Conservation (phyloP, 345 rosid species). For the Hibiscus syriacus region DNA sequence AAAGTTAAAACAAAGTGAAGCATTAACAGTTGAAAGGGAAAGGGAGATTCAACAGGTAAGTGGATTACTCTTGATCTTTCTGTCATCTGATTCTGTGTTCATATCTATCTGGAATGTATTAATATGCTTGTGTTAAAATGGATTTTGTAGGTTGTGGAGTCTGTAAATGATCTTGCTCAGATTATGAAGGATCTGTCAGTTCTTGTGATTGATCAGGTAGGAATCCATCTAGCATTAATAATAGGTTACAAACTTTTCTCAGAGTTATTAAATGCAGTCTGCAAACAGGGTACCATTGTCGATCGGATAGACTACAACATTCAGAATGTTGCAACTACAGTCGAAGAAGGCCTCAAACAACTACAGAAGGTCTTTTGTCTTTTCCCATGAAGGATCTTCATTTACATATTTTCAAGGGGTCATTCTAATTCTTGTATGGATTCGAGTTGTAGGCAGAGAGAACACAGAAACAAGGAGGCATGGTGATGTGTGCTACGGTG, state of each 20-base stretch:
- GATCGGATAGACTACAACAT: slow-evolving; percentile 97
- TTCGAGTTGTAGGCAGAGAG: slow-evolving; percentile 70
- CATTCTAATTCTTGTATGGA: background rate
- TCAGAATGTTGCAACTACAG: slow-evolving; percentile 80
- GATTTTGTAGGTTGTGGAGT: slow-evolving; percentile 71
- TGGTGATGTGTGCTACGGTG: slow-evolving; percentile 89
- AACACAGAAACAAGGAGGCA: slow-evolving; percentile 84
- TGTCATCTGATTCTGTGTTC: background rate
- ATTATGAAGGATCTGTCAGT: slow-evolving; percentile 96
- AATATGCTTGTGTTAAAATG: background rate
- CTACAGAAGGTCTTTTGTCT: slow-evolving; percentile 59
- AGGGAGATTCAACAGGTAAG: slow-evolving; percentile 92
- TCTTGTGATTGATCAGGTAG: slow-evolving; percentile 97
- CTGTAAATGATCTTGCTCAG: slow-evolving; percentile 95
- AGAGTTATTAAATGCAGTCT: slow-evolving; percentile 4
- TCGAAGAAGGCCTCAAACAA: slow-evolving; percentile 93
- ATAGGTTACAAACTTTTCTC: background rate
- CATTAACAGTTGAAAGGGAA: slow-evolving; percentile 78
- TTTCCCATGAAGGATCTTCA: background rate
- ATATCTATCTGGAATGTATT: background rate
- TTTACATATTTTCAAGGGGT: background rate
- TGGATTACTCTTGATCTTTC: slow-evolving; percentile 4
- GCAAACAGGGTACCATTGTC: slow-evolving; percentile 82
- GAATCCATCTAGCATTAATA: slow-evolving; percentile 2
- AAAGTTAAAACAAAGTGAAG: slow-evolving; percentile 70